Percentiles rank a stretch among this genome's conserved stretches.
Conservation (phyloP, 495 filamentous ascomycete genomes). For the Tuber melanosporum region DNA sequence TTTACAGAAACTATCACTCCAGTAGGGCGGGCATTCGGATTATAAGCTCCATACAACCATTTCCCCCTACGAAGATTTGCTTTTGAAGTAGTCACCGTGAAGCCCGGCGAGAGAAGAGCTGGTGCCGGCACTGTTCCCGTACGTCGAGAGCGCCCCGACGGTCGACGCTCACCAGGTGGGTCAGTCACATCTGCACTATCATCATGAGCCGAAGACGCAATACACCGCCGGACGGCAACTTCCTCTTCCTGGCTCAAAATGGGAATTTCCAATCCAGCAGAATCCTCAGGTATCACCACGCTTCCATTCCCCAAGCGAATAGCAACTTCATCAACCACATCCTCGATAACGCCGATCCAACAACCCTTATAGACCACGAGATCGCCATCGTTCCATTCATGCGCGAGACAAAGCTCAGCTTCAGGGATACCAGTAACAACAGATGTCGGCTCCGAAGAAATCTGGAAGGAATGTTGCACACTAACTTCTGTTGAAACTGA, state of each 20-base stretch:
- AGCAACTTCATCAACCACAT: constrained; percentile 40
- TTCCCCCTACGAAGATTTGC: constrained; percentile 49
- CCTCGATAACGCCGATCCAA: constrained; percentile 44
- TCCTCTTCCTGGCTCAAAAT: constrained; percentile 35
- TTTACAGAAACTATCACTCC: constrained; percentile 51
- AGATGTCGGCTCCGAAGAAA: constrained; percentile 18
- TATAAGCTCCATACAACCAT: constrained; percentile 50
- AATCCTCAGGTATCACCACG: constrained; percentile 44
- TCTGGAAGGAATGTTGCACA: constrained; percentile 42
- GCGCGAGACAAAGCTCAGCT: constrained; percentile 39
- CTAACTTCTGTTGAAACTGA: constrained; percentile 42
- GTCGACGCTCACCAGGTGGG: constrained; percentile 5
- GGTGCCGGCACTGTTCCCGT: constrained; percentile 32
- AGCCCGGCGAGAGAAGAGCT: constrained; percentile 45
- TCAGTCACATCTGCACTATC: background rate
- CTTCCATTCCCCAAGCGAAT: constrained; percentile 43
- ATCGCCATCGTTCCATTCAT: constrained; percentile 43
- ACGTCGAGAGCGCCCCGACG: constrained; percentile 1
- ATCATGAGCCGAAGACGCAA: constrained; percentile 16
- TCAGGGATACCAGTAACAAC: constrained; percentile 27
- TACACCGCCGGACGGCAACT: constrained; percentile 15
- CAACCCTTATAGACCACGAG: constrained; percentile 43
- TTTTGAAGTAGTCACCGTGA: constrained; percentile 49
- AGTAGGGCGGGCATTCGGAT: constrained; percentile 44
- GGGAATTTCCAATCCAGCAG: constrained; percentile 41